Base-by-base conservation (phyloP, 768 basidiomycete species). In the Sporobolomyces roseus region DNA sequence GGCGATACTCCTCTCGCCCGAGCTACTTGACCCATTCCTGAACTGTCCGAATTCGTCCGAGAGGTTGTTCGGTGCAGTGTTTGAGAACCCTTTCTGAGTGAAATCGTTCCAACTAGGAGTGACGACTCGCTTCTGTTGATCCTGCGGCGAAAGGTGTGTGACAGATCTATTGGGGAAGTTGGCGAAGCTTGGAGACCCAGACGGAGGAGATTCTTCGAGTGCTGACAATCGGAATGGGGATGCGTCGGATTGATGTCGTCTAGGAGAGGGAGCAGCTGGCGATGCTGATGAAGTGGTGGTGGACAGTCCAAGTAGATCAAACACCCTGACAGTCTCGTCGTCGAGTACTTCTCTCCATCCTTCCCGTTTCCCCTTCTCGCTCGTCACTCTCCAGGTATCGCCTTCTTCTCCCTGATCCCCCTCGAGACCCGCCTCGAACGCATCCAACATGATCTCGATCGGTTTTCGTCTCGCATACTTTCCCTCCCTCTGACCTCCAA, bases 91-190 rank as follows among this genome's bases (percentile, higher is more conserved):
- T 12, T 54, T 53, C 9, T 45, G 36, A 30, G 70, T 65, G 19
- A 71, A 71, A 23, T 59, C 55, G 51, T 35, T 48, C 70, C 70
- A 71, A 9, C 50, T 48, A 25, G 63, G 62, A 0, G 63, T 64
- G 46, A 54, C 58, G 51, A 29, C 54, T 0, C 62, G 36, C 25
- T 41, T 60, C n/a, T n/a, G n/a, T 30, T 48, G 45, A 19, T 46
- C 43, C 13, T 43, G 23, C 10, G 35, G 2, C 29, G 49, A 7
- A 13, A 69, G 61, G 52, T 69, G 63, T 0, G 56, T 36, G 59
- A 52, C 56, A 2, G 45, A 49, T 17, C 51, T 64, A 45, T 51
- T 60, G 14, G 62, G 56, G 35, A 61, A 61, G 51, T 29, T 58
- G 41, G 23, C 10, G 3, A 52, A 25, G 32, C 55, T 27, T 49